These are phyloP conservation scores for Aristolochia californica DNA, from an alignment of 164 flowering plant genomes.

Conservation along the genomic window DNA sequence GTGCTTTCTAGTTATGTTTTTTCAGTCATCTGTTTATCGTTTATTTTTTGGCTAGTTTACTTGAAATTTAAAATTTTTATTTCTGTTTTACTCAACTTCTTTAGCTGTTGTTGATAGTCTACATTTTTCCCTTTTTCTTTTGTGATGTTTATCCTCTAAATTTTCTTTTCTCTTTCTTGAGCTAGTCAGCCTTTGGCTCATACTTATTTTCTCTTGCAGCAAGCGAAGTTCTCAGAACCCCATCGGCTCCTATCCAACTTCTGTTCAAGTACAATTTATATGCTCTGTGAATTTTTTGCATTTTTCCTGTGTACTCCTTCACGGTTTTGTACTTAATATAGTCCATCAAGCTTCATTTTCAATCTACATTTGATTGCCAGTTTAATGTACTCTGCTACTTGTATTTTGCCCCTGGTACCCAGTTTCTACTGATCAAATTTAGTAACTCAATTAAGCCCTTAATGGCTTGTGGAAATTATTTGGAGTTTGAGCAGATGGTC, in stretches of 20 bases:
- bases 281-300: not conserved
- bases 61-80: too few relatives aligned
- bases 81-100: too few relatives aligned
- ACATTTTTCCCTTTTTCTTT: not conserved
- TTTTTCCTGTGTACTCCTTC: too few relatives aligned
- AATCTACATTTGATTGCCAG: too few relatives aligned
- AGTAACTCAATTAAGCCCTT: too few relatives aligned
- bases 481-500: too few relatives aligned
- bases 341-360: not conserved
- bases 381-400: too few relatives aligned
- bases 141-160: not conserved
- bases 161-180: not conserved
- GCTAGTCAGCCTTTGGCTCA: not conserved
- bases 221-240: slow-evolving; percentile 43
- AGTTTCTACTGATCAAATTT: too few relatives aligned
- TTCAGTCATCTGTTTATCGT: not conserved
- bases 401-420: too few relatives aligned
- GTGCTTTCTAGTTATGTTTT: not conserved
- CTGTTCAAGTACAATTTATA: slow-evolving; percentile 45
- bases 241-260: slow-evolving; percentile 52
- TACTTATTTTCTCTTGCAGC: slow-evolving; percentile 9
- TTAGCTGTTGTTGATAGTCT: too few relatives aligned
- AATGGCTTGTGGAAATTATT: too few relatives aligned
- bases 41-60: not conserved
- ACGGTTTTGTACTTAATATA: not conserved